Base-by-base conservation (phyloP, 495 filamentous ascomycete genomes). In the Penicillium bialowiezense region DNA sequence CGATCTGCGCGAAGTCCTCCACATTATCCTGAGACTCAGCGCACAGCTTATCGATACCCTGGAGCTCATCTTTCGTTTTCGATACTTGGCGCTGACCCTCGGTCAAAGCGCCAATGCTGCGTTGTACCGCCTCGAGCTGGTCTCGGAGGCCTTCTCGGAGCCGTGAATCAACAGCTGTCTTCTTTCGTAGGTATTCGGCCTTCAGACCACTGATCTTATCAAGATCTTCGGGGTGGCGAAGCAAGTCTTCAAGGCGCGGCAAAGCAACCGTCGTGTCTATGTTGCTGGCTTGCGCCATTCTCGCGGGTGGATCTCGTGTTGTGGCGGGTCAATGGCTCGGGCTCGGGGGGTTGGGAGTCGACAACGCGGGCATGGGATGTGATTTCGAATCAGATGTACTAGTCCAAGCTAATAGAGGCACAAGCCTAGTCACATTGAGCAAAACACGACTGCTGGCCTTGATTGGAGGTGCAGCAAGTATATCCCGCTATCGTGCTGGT, bases 31-130 rank as follows among this genome's bases (percentile, higher is more conserved):
- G 92, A 41, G 90, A 88, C 66, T 97, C 95, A 50, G 89, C 88
- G 71, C 93, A 97, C 41, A 99, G 79, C 75, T 91, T 92, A 70
- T 97, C 95, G 65, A 99, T 97, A 70, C 93, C 93, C 75, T 91
- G 87, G 77, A 99, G 91, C 74, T 97, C 93, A 59, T 97, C 95
- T 68, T 92, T 92, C 59, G 96, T 96, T 52, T 84, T 81, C 51
- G 87, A 83, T 10, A 97, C 84, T 40, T 86, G 88, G 55, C 89
- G 83, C 67, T 96, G 90, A 41, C 90, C 91, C 68, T 96, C 90
- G 33, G 79, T 80, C 49, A 98, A 84, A 29, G 84, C 82, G 47
- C 74, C 84, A 80, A 98, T 96, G 62, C 95, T 93, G 41, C 83
- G 76, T 71, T 97, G 90, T 15, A 95, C 96, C 7, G 90, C 85